Evolutionary conservation across 2,329 filamentous ascomycete species (phyloP).

Genomic region (Colletotrichum liaoningense): DNA sequence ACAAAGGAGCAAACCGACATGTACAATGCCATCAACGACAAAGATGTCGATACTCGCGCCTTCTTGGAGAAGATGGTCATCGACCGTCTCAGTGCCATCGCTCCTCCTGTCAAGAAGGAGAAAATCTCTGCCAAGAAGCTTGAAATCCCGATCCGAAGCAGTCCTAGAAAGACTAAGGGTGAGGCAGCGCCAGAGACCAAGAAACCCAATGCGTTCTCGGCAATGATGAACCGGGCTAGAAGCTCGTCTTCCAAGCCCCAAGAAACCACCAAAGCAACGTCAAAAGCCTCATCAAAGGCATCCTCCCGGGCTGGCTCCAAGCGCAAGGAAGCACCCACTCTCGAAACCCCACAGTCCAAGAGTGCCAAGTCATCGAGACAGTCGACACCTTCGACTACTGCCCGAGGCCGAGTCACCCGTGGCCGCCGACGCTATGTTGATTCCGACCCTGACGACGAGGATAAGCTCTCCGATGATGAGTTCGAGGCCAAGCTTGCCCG

Average conservation of each 20-base stretch:
- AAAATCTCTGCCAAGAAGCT: constrained; percentile 38
- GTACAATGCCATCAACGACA: constrained; percentile 75
- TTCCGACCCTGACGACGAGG: constrained; percentile 66
- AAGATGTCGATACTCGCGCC: constrained; percentile 70
- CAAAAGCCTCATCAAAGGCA: constrained; percentile 37
- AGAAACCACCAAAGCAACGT: constrained; percentile 32
- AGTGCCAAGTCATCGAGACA: constrained; percentile 79
- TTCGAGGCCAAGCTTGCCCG: constrained; percentile 84
- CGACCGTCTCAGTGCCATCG: constrained; percentile 64
- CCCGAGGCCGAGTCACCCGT: constrained; percentile 57
- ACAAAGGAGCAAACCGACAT: constrained; percentile 91
- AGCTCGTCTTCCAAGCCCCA: constrained; percentile 38
- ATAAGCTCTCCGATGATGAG: constrained; percentile 80
- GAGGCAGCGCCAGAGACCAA: constrained; percentile 36
- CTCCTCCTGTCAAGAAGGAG: constrained; percentile 48
- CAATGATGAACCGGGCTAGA: constrained; percentile 60
- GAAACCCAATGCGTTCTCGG: constrained; percentile 59
- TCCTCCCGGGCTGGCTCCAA: constrained; percentile 40
- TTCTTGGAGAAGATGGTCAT: constrained; percentile 86
- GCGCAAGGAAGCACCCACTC: constrained; percentile 45
- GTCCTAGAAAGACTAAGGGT: constrained; percentile 45
- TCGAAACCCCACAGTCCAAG: constrained; percentile 63
- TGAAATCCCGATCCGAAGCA: constrained; percentile 50
- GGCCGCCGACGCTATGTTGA: constrained; percentile 60
- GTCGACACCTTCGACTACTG: constrained; percentile 75